phyloP scores from a whole-genome alignment of 2,329 filamentous ascomycete species.

The Colletotrichum horii region DNA sequence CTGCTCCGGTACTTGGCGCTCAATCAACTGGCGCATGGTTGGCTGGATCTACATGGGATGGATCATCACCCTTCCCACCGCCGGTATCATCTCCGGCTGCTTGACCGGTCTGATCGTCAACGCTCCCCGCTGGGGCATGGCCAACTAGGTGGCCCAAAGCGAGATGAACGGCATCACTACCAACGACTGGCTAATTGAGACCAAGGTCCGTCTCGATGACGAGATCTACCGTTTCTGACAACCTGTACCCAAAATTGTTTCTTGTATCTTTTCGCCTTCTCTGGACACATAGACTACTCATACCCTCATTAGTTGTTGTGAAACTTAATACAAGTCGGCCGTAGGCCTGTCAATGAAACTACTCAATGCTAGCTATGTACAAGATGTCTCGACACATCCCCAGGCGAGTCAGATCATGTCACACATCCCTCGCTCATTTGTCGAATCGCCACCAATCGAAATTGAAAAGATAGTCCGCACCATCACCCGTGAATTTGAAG shows the following conservation, averaged over 20 bases:
- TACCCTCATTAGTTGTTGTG: conserved; percentile 7
- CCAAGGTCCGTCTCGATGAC: not conserved
- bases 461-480: not conserved
- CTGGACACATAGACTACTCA: conserved; percentile 2
- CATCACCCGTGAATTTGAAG: not conserved
- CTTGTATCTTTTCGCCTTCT: not conserved
- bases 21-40: conserved; percentile 64
- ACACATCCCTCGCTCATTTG: not conserved
- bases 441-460: not conserved
- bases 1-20: conserved; percentile 55
- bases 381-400: not conserved
- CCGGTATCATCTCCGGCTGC: conserved; percentile 58
- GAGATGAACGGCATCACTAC: not conserved
- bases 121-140: conserved; percentile 50
- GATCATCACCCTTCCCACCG: conserved; percentile 51
- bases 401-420: fast-evolving
- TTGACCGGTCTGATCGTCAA: conserved; percentile 65
- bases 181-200: not conserved
- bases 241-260: not conserved
- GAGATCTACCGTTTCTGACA: not conserved
- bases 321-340: not conserved
- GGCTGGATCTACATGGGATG: conserved; percentile 58
- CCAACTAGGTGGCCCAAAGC: not conserved
- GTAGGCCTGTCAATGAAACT: not conserved
- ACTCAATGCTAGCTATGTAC: not conserved